Percentiles rank a stretch among this genome's conserved stretches.
Conservation (phyloP, 768 basidiomycete species). For the Leccinum variicolor region DNA sequence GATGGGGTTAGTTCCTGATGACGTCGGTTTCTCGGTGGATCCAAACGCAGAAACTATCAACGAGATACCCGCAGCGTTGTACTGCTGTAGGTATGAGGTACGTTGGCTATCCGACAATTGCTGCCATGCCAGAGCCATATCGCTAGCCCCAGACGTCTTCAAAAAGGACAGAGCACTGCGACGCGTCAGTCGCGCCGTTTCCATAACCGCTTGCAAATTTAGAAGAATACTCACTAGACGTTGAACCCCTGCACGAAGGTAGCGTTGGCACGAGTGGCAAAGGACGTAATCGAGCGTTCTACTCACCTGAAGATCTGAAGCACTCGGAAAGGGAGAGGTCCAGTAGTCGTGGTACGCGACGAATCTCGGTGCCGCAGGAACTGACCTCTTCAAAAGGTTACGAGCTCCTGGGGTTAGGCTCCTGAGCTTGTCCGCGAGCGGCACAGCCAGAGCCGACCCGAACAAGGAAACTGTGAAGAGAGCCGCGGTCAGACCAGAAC, state of each 20-base stretch:
- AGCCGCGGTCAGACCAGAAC: not conserved
- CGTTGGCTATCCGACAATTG: constrained; percentile 35
- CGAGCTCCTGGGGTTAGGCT: constrained; percentile 16
- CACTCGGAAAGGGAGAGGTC: constrained; percentile 40
- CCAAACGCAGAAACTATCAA: constrained; percentile 56
- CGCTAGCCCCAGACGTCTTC: constrained; percentile 36
- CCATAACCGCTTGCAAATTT: not conserved
- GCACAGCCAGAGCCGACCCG: constrained; percentile 4
- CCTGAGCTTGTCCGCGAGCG: constrained; percentile 16
- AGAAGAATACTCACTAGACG: constrained; percentile 29
- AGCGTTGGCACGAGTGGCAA: not conserved
- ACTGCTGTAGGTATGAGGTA: constrained; percentile 41
- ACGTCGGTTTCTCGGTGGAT: constrained; percentile 37
- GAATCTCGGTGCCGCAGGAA: constrained; percentile 48
- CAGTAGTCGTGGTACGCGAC: constrained; percentile 38
- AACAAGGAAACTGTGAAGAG: constrained; percentile 4
- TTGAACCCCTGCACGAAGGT: constrained; percentile 27
- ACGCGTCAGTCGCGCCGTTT: not conserved
- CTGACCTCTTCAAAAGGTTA: constrained; percentile 12
- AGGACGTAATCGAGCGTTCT: not conserved
- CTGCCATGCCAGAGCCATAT: constrained; percentile 45
- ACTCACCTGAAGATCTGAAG: constrained; percentile 41
- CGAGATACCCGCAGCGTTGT: constrained; percentile 51
- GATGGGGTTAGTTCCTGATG: constrained; percentile 31
- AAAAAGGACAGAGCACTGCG: constrained; percentile 41